Evolutionary conservation across 805 yeast genomes (phyloP), one percentile per base, ranked within the genome.

Genomic region (Metschnikowia arizonensis): DNA sequence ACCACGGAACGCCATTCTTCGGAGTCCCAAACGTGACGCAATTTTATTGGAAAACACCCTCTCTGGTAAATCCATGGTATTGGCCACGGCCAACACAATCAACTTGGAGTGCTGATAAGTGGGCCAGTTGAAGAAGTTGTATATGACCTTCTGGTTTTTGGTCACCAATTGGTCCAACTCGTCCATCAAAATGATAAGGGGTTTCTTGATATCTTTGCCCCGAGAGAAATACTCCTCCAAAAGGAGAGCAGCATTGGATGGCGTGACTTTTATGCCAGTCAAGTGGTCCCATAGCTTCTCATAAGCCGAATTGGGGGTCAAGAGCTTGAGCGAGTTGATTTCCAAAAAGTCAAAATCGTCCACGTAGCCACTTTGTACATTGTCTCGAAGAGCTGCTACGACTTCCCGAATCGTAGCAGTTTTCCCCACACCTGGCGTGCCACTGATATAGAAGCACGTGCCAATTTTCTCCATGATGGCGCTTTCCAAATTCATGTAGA

Each of bases 51-150:
- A 81, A 32, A 93, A 69, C 41, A 83, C 75, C 43, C 97, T 72
- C 61, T 93, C 99, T 0, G 99, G 98, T 39, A 93, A 68, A 67
- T 93, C 98, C 97, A 93, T 89, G 0, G 97, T 90, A 62, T 93
- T 93, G 3, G 98, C 97, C 25, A 93, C 89, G 0, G 98, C 97
- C 33, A 93, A 74, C 2, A 93, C 95, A 41, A 93, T 79, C 41
- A 93, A 69, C 56, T 83, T 83, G 4, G 98, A 89, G 52, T 81
- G 72, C 10, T 77, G 69, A 57, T 87, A 81, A 0, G 96, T 81
- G 4, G 99, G 97, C 99, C 99, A 93, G 65, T 93, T 93, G 74
- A 93, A 89, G 60, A 93, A 88, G 62, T 93, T 93, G 68, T 93
- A 93, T 84, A 91, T 83, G 29, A 91, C 90, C 36, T 81, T 79